Evolutionary conservation across 352 stramenopile species (phyloP), one percentile per base, ranked within the genome.

Genomic region (Phytopythium helicoides): DNA sequence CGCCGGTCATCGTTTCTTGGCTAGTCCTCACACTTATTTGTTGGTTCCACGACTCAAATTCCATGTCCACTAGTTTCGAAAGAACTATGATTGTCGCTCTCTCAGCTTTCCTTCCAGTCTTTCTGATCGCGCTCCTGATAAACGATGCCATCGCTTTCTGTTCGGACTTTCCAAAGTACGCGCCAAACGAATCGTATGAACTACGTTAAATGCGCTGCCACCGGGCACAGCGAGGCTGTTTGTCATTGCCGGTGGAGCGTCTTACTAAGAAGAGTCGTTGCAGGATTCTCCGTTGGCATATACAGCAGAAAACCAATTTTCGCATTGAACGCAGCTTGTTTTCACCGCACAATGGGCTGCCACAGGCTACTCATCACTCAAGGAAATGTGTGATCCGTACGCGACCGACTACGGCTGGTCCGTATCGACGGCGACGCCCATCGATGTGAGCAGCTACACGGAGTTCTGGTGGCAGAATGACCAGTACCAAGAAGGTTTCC

Each of bases 381-480:
- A 58, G 33, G 56, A 68, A 25, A 71, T 83, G 58, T 40, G 79
- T 19, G 60, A 80, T 54, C 45, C 54, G 3, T 49, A 61, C 37
- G 56, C 58, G 34, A 58, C 62, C 16, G 68, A 49, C 19, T 81
- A 70, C 36, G 65, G 68, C 3, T 47, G 52, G 38, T 66, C 71
- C n/a, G 50, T 64, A 2, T 40, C 57, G 16, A 62, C 57, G 4
- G 59, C 44, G 18, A 25, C 52, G 10, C 58, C 64, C 1, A 28
- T 74, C 9, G 65, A 78, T 37, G 71, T 81, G 15, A 71, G 53
- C 42, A 40, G 52, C 40, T 58, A 62, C 31, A 60, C 31, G 3
- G 56, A 65, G 31, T 73, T 72, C 53, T 66, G 53, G 64, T 71
- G 57, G 56, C 59, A 75, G 47, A 77, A 77, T 46, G 57, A 79